Base-by-base conservation (phyloP, 1,139 yeast species). In the Suhomyces yuchorum region DNA sequence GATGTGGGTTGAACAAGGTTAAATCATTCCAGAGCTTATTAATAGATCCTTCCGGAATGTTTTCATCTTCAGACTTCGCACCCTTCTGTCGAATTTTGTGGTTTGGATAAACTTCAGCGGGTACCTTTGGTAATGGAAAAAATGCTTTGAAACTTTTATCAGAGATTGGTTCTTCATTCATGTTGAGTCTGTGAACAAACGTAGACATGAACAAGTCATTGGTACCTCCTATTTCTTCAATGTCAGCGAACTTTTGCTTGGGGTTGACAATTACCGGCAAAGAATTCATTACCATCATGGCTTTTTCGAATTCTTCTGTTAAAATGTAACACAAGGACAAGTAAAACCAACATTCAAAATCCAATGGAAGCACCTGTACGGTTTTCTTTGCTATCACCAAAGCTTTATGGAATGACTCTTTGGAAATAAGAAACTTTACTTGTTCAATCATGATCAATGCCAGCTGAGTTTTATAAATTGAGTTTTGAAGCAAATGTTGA, bases 321-420 rank as follows among this genome's bases (percentile, higher is more conserved):
- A 74, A 54, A 12, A 72, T 57, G 50, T 73, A 70, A 50, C 73
- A 64, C 32, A 73, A 57, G 3, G 71, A 62, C 33, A 75, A 59
- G 36, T 60, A 57, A 53, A 61, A 68, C 79, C 80, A 75, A 39
- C 71, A 63, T 28, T 74, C 78, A 48, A 68, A 75, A 51, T 75
- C 79, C 36, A 73, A 63, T 5, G 78, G 78, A 32, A 74, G 56
- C 4, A 73, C 61, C 26, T 61, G 54, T 8, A 73, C 64, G 17
- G 72, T 61, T 19, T 60, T 61, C 45, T 68, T 58, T 11, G 78
- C 70, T 15, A 73, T 55, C 3, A 53, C 51, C 46, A 67, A 51
- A 0, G 79, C 80, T 11, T 57, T 48, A 0, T 46, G 50, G 52
- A 59, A 68, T 17, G 61, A 50, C 6, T 57, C 54, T 48, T 67